Evolutionary conservation across 176 grass and related monocot species (phyloP).

Genomic region (Hordeum marinum): DNA sequence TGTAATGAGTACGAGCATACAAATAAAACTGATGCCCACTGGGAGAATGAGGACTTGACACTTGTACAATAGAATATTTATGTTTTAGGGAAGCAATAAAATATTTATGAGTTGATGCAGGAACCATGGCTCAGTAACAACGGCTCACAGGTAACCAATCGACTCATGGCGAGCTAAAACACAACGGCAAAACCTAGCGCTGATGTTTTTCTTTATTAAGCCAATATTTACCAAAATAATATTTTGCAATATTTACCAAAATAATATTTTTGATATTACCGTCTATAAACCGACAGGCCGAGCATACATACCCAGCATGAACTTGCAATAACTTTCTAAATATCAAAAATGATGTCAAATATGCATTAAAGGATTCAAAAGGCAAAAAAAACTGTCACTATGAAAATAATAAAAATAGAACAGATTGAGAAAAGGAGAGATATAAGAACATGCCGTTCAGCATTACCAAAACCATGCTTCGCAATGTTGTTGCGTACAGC

Average conservation of each 20-base stretch:
- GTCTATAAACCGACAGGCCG: not conserved
- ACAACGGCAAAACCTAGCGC: not conserved
- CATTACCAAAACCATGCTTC: conserved; percentile 53
- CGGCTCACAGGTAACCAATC: not conserved
- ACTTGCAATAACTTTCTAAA: not conserved
- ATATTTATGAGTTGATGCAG: not conserved
- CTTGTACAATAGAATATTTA: not conserved
- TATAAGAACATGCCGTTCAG: conserved; percentile 49
- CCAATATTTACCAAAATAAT: conserved; percentile 4
- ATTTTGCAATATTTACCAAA: conserved; percentile 10
- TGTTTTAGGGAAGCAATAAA: not conserved
- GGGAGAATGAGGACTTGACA: not conserved
- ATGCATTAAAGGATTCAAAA: conserved; percentile 4
- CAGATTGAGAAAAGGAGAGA: conserved; percentile 15
- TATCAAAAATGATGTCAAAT: conserved; percentile 1
- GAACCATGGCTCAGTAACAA: not conserved
- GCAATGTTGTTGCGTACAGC: conserved; percentile 3
- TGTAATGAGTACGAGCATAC: conserved; percentile 6
- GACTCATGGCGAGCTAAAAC: not conserved
- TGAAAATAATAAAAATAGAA: not conserved
- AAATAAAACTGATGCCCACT: not conserved
- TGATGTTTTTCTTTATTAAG: conserved; percentile 10
- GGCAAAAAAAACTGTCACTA: not conserved
- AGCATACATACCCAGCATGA: not conserved
- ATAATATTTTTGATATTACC: not conserved